Evolutionary conservation across 2,329 filamentous ascomycete species (phyloP).

Genomic region (Torrubiella hemipterigena): DNA sequence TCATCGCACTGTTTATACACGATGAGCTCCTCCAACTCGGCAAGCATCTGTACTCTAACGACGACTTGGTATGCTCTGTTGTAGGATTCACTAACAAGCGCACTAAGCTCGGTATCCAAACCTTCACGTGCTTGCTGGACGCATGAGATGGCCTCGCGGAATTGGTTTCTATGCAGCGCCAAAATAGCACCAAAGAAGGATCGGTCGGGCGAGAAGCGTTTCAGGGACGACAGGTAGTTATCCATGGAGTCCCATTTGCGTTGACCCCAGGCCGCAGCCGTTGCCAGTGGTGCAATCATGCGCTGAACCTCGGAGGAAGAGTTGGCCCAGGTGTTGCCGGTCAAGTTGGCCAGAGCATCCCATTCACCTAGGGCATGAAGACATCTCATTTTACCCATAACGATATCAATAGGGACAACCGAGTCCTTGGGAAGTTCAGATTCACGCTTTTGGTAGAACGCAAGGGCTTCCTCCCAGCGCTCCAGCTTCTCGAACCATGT

Average conservation of each 20-base stretch:
- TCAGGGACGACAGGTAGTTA: slow-evolving; percentile 90
- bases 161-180: slow-evolving; percentile 89
- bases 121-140: slow-evolving; percentile 89
- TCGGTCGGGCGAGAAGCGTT: slow-evolving; percentile 80
- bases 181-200: slow-evolving; percentile 97
- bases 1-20: slow-evolving; percentile 90
- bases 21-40: slow-evolving; percentile 95
- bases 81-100: slow-evolving; percentile 95
- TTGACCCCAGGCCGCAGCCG: slow-evolving; percentile 90
- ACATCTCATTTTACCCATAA: slow-evolving; percentile 99
- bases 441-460: slow-evolving; percentile 83
- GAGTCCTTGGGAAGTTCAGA: slow-evolving; percentile 47
- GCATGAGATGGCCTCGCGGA: slow-evolving; percentile 76
- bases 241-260: slow-evolving; percentile 99
- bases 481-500: slow-evolving; percentile 99
- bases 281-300: slow-evolving; percentile 84
- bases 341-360: slow-evolving; percentile 81
- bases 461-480: slow-evolving; percentile 92
- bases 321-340: slow-evolving; percentile 87
- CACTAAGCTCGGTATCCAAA: slow-evolving; percentile 89
- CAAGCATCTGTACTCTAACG: slow-evolving; percentile 96
- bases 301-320: slow-evolving; percentile 79
- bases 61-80: slow-evolving; percentile 97
- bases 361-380: slow-evolving; percentile 94
- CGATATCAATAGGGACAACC: slow-evolving; percentile 70